Conservation (phyloP, 1,284 basidiomycete species). For the Cutaneotrichosporon cavernicola region DNA sequence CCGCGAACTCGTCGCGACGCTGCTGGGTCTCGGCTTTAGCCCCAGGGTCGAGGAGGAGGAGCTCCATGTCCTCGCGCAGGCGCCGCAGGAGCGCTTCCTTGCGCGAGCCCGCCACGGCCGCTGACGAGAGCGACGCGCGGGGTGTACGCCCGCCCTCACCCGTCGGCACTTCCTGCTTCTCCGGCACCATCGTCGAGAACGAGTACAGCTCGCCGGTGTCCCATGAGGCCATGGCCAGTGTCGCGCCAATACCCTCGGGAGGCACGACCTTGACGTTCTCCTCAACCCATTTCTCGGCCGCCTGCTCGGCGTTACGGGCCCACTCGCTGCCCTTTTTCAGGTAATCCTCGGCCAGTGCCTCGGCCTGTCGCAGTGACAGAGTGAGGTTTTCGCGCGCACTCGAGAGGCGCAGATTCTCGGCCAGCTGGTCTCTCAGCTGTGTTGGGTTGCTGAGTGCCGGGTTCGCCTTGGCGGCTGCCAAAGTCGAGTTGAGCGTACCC, state of each 20-base stretch:
- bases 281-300: slow-evolving; percentile 64
- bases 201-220: slow-evolving; percentile 82
- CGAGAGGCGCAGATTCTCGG: slow-evolving; percentile 63
- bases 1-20: slow-evolving; percentile 61
- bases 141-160: slow-evolving; percentile 38
- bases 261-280: slow-evolving; percentile 84
- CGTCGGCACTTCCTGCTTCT: background rate
- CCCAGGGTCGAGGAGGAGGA: slow-evolving; percentile 73
- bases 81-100: slow-evolving; percentile 74
- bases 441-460: slow-evolving; percentile 45
- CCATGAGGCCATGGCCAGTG: slow-evolving; percentile 61
- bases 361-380: slow-evolving; percentile 64
- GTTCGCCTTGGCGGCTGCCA: slow-evolving; percentile 62
- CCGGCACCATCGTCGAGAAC: slow-evolving; percentile 39
- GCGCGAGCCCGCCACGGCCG: slow-evolving; percentile 53
- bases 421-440: slow-evolving; percentile 62
- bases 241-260: slow-evolving; percentile 60
- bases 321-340: slow-evolving; percentile 71
- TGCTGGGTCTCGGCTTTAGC: slow-evolving; percentile 57
- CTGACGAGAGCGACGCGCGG: slow-evolving; percentile 14
- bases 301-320: slow-evolving; percentile 62
- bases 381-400: slow-evolving; percentile 48
- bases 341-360: slow-evolving; percentile 67
- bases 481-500: slow-evolving; percentile 58
- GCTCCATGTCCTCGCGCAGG: slow-evolving; percentile 70